These are phyloP conservation scores for Remersonia thermophila DNA, from an alignment of 2,329 filamentous ascomycete species.

Conservation along the genomic window DNA sequence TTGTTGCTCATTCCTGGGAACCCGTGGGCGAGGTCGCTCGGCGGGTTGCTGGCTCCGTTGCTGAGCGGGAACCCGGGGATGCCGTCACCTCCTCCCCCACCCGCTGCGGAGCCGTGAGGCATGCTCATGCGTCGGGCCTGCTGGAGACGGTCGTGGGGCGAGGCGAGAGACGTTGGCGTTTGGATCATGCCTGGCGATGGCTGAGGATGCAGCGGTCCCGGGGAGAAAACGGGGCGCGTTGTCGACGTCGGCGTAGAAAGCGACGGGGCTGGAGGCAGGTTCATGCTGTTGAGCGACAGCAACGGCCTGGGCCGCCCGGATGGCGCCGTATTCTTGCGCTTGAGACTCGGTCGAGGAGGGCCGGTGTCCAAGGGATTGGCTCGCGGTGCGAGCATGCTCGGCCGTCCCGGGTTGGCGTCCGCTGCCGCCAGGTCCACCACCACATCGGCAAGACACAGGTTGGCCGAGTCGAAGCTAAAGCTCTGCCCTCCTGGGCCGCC, in stretches of 20 bases:
- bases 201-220: constrained; percentile 24
- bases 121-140: constrained; percentile 21
- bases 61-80: constrained; percentile 26
- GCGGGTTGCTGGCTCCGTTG: constrained; percentile 16
- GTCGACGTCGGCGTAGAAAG: constrained; percentile 20
- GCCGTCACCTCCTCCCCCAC: constrained; percentile 22
- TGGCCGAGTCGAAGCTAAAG: constrained; percentile 58
- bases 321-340: constrained; percentile 35
- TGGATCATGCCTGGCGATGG: constrained; percentile 28
- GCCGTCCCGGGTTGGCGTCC: constrained; percentile 39
- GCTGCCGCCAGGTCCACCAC: constrained; percentile 45
- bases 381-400: no score
- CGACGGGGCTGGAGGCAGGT: constrained; percentile 19
- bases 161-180: constrained; percentile 25
- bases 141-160: constrained; percentile 24
- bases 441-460: constrained; percentile 59
- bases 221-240: constrained; percentile 28
- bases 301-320: constrained; percentile 27
- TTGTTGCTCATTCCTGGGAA: constrained; percentile 22
- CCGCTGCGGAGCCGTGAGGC: constrained; percentile 23
- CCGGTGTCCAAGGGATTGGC: constrained; percentile 13
- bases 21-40: constrained; percentile 9
- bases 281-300: constrained; percentile 23
- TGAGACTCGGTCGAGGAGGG: constrained; percentile 29
- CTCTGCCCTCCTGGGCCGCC: constrained; percentile 45